A percentile compares a stretch with the other conserved stretches of the same genome.
Evolutionary conservation across 2,329 filamentous ascomycete genomes (phyloP).

Genomic region (Colletotrichum lentis): DNA sequence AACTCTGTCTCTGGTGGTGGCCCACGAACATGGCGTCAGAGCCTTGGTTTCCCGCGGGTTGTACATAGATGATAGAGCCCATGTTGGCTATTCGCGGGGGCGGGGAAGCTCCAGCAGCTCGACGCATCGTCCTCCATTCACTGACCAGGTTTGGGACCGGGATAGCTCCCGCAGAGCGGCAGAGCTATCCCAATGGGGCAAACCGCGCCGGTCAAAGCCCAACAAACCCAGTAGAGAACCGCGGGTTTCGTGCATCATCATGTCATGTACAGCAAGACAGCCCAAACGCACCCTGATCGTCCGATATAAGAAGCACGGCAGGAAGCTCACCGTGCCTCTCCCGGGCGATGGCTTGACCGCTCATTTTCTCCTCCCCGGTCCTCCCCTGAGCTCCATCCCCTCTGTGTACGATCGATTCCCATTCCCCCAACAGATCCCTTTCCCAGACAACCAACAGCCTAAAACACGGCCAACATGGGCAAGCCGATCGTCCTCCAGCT

Average conservation of each 20-base stretch:
- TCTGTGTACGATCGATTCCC: too few species aligned
- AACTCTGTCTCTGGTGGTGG: background rate
- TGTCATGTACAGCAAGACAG: constrained; percentile 20
- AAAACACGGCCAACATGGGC: constrained; percentile 18
- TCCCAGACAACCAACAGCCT: background rate
- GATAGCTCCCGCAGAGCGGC: constrained; percentile 23
- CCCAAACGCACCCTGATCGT: constrained; percentile 10
- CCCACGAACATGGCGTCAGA: background rate
- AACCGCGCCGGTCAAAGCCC: constrained; percentile 31
- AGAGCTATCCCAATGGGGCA: constrained; percentile 28
- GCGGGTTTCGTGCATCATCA: constrained; percentile 7
- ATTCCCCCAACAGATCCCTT: background rate
- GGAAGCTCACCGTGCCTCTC: constrained; percentile 7
- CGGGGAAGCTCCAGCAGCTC: constrained; percentile 24
- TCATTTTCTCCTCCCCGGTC: background rate
- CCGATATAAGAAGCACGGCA: constrained; percentile 26
- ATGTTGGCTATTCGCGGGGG: constrained; percentile 22
- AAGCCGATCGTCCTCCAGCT: constrained; percentile 36
- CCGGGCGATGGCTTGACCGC: too few species aligned
- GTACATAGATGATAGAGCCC: too few species aligned
- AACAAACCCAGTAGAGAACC: constrained; percentile 23
- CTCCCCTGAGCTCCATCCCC: background rate
- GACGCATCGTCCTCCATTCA: too few species aligned
- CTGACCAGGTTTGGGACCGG: background rate
- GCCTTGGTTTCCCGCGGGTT: constrained; percentile 18